Evolutionary conservation across 164 flowering plant genomes (phyloP).

Genomic region (Euptelea pleiosperma): DNA sequence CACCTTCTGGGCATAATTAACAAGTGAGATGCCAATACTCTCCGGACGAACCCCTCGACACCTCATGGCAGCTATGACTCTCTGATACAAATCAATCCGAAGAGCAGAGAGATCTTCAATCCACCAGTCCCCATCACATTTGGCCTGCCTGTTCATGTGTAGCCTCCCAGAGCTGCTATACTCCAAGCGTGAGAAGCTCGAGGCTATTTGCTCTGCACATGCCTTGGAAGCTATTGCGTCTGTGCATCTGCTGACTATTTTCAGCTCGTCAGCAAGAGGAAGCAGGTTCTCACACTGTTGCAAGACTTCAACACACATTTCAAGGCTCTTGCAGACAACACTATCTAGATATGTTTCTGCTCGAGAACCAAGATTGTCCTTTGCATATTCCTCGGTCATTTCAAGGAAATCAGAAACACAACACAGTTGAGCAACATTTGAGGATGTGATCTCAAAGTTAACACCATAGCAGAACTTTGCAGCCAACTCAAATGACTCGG

Average conservation of each 20-base stretch:
- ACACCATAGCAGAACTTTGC: constrained; percentile 88
- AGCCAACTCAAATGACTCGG: constrained; percentile 75
- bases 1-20: constrained; percentile 72
- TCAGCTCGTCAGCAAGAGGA: constrained; percentile 82
- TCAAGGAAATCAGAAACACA: constrained; percentile 84
- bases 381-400: constrained; percentile 75
- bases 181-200: constrained; percentile 76
- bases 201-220: constrained; percentile 79
- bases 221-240: constrained; percentile 85
- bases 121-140: constrained; percentile 82
- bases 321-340: constrained; percentile 62
- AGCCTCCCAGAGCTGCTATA: constrained; percentile 84
- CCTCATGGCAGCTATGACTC: constrained; percentile 73
- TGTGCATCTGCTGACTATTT: constrained; percentile 56
- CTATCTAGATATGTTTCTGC: constrained; percentile 69
- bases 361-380: constrained; percentile 62
- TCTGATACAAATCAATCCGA: constrained; percentile 61
- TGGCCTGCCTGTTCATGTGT: constrained; percentile 59
- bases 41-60: constrained; percentile 85
- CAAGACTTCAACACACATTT: constrained; percentile 64
- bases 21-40: constrained; percentile 73
- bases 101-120: constrained; percentile 76
- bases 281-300: constrained; percentile 67
- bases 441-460: constrained; percentile 73
- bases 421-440: constrained; percentile 69